Base-by-base conservation (phyloP, 768 basidiomycete genomes). In the Russula sp. region DNA sequence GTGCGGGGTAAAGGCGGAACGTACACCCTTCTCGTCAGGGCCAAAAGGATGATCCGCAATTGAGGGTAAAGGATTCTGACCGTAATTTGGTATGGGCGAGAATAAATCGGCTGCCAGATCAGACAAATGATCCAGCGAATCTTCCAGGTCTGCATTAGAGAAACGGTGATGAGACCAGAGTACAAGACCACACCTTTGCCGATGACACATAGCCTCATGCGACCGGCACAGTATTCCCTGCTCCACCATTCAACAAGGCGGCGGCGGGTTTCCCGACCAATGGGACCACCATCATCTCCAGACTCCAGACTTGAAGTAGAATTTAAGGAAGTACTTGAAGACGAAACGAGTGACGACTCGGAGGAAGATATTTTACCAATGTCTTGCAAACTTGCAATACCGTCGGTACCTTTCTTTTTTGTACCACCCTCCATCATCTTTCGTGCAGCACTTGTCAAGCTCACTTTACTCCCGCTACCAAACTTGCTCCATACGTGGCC, bases 401-500 rank as follows among this genome's bases (percentile, higher is more conserved):
- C 40, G 73, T 66, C 61, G 74, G 72, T 18, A 22, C 24, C 32
- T 10, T 58, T 59, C 58, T 57, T 64, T 24, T 68, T 73, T 36
- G 78, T 78, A 9, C 79, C 82, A 63, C 81, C 81, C 13, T 76
- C 78, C 72, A 83, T 84, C 57, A 83, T 75, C 48, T 81, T 76
- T 67, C 78, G 81, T 4, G 86, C 90, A 0, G 84, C 84, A 63
- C 79, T 78, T 6, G 81, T 86, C 72, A 91, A 78, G 69, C 86
- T 93, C 38, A 85, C 84, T 53, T 84, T 82, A 75, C 90, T 90
- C 7, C 94, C 94, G 22, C 86, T 92, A 2, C 95, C 94, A 71
- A 98, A 98, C 72, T 97, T 98, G 64, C 81, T 83, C 88, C 93
- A 98, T 3, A 84, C 83, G 73, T 96, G 94, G 6, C 87, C 90